phyloP scores from a whole-genome alignment of 1,284 basidiomycete genomes.

The Schizophyllum amplum region DNA sequence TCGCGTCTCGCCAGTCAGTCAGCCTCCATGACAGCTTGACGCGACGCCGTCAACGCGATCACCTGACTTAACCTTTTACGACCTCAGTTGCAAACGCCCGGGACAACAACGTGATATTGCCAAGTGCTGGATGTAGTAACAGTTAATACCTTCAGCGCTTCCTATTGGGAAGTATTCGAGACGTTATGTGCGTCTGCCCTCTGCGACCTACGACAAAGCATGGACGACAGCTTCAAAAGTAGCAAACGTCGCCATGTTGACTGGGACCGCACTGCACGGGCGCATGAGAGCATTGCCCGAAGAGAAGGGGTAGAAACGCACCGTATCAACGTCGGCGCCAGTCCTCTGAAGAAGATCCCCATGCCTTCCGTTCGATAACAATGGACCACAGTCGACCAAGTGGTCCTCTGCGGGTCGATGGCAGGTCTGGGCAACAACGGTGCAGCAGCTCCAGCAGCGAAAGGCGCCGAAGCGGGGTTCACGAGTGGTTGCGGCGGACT shows the following conservation, averaged over 20 bases:
- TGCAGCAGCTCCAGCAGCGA: not conserved
- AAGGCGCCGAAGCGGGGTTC: not conserved
- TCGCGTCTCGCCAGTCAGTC: not conserved
- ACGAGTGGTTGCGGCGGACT: slow-evolving; percentile 10
- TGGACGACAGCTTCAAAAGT: slow-evolving; percentile 32
- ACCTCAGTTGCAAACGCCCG: too few relatives aligned
- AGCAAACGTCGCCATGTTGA: slow-evolving; percentile 38
- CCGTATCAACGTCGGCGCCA: slow-evolving; percentile 75
- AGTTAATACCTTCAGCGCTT: not conserved
- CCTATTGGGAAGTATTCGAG: not conserved
- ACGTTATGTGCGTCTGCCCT: not conserved
- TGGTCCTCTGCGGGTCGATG: slow-evolving; percentile 45
- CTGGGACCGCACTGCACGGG: slow-evolving; percentile 30
- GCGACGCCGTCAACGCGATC: not conserved
- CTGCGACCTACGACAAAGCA: slow-evolving; percentile 5
- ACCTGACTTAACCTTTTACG: not conserved
- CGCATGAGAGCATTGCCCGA: not conserved
- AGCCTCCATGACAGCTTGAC: too few relatives aligned
- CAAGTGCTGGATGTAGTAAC: too few relatives aligned
- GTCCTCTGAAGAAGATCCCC: slow-evolving; percentile 64
- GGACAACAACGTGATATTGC: too few relatives aligned
- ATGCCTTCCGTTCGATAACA: slow-evolving; percentile 62
- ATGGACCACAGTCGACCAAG: slow-evolving; percentile 45
- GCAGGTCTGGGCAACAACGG: slow-evolving; percentile 7
- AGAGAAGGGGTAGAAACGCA: slow-evolving; percentile 24